Evolutionary conservation across 371 early-diverging fungal species (phyloP), one percentile per base, ranked within the genome.

Genomic region (Chytridium lagenaria): DNA sequence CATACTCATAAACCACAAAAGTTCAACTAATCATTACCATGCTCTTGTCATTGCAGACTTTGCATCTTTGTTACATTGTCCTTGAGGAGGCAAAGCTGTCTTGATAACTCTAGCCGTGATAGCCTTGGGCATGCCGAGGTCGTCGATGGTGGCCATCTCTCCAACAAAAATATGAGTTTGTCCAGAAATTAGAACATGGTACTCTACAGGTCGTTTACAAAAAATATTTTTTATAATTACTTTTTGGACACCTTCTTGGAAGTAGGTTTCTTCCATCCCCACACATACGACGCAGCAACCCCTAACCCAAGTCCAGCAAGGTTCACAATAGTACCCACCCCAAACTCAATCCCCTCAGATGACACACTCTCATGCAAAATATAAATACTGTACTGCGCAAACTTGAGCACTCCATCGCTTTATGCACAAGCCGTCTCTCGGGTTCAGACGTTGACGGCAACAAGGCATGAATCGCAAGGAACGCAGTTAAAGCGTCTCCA

Each of bases 391-490:
- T 69, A 76, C 57, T 76, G 77, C 15, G 69, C 22, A n/a, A 61
- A 7, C 64, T 76, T 76, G n/a, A 72, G 23, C n/a, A 68, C 33
- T 23, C 77, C 19, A 76, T 61, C 16, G 55, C 50, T 28, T 55
- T 55, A 66, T 76, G 77, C 23, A 76, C 66, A n/a, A 76, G 69
- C 26, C 77, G 59, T 23, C 77, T 36, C 57, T 76, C 77, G 26
- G 19, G 34, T 7, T 68, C 68, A 15, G 50, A 39, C 28, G 69
- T 40, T 1, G 44, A 39, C 2, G 77, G 63, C 23, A 64, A 15
- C 50, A 76, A 57, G 0, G 69, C 77, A 38, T 59, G 65, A 15
- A 51, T 16, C 1, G 65, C 44, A 23, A 76, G 59, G 44, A 59
- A 71, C 34, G 64, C 37, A n/a, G 68, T 28, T 23, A 76, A 52